Evolutionary conservation across 2,329 filamentous ascomycete genomes (phyloP).

Genomic region (Colletotrichum gloeosporioides): DNA sequence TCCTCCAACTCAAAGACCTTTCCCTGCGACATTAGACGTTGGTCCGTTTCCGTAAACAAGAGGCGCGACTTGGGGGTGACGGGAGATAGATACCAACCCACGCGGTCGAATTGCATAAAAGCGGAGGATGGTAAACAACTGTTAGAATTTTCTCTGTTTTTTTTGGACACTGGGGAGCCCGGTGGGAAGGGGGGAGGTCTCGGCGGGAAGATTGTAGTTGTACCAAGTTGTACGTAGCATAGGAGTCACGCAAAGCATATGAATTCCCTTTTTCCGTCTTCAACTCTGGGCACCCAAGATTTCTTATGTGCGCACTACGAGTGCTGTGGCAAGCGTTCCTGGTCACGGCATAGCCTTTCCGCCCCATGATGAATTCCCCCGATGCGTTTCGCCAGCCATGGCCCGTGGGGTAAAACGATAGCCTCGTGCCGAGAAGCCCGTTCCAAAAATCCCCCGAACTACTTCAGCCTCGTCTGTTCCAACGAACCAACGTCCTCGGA

Average conservation of each 20-base stretch:
- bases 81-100: constrained; percentile 15
- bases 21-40: neutral
- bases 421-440: neutral
- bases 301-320: neutral
- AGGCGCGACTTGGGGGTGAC: neutral
- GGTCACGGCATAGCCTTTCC: neutral
- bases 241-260: constrained; percentile 26
- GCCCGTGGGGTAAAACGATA: neutral
- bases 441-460: neutral
- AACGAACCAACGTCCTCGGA: neutral
- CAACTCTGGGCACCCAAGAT: neutral
- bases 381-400: neutral
- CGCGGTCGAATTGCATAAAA: constrained; percentile 17
- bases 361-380: neutral
- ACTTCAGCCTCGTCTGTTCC: neutral
- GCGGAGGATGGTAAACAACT: neutral
- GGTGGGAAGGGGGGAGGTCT: constrained; percentile 1
- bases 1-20: neutral
- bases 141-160: constrained; percentile 19
- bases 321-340: neutral
- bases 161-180: constrained; percentile 17
- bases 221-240: constrained; percentile 25
- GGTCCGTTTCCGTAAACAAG: neutral
- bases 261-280: constrained; percentile 19
- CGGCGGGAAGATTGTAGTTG: constrained; percentile 23